Base-by-base conservation (phyloP, 139 green algal genomes). In the Marvania coccoides region DNA sequence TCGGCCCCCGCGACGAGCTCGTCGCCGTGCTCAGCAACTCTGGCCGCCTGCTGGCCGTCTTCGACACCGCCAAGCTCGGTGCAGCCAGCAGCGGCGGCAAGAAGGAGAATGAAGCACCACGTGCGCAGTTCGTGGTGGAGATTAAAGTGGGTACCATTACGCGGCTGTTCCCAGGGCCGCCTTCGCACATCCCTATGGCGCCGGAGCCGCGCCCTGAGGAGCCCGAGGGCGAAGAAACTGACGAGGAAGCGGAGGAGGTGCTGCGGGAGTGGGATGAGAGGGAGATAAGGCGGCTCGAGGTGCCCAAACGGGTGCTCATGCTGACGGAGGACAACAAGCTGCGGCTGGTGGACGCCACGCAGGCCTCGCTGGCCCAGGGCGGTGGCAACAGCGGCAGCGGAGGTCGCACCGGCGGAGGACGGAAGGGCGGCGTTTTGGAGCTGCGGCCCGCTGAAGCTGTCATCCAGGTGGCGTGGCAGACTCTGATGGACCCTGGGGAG, bases 381-480 rank as follows among this genome's bases (percentile, higher is more conserved):
- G 51, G 57, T 39, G 38, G 51, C 39, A 59, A 51, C 47, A 31
- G 9, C n/a, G 53, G 46, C 58, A 26, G 30, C 13, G 19, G 31
- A 24, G 24, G 24, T 15, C 19, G 33, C n/a, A 37, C 19, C 30
- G 8, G 10, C 42, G 19, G 19, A 15, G 14, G 38, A 14, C 47
- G 71, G 38, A 23, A 37, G 9, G 26, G 46, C 29, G 58, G 51
- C 56, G 15, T 26, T 8, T 65, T 79, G 53, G 15, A 31, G 51
- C 72, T 83, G 34, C 58, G 58, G 38, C 48, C 47, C 24, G 48
- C 58, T 10, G 69, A 78, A 46, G 38, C 58, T 35, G 26, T 83
- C n/a, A 12, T 81, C 47, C 69, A 82, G 73, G 59, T 84, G 39
- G 68, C 72, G 3, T 85, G 79, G 79, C 79, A 85, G 47, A 64